These are phyloP conservation scores for Acanthamoeba sp. DNA, from an alignment of 208 protist genomes.

Conservation along the genomic window DNA sequence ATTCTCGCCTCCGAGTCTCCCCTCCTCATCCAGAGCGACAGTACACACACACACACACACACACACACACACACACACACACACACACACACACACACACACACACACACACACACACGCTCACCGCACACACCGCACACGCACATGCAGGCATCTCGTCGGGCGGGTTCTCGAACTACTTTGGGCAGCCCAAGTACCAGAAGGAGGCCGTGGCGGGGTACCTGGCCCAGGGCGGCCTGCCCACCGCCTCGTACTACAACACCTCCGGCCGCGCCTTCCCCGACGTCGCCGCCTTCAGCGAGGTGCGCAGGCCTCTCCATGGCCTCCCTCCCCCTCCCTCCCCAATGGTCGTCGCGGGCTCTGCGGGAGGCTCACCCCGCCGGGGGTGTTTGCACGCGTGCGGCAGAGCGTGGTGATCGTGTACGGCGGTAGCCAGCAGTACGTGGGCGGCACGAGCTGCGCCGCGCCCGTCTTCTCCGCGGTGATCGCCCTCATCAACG, in stretches of 20 bases:
- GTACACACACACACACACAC: neutral
- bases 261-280: conserved; percentile 73
- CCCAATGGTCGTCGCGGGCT: neutral
- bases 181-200: conserved; percentile 17
- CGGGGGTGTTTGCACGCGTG: no score
- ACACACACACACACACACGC: no score
- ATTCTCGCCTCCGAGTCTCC: neutral
- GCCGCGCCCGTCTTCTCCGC: conserved; percentile 82
- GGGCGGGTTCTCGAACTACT: conserved; percentile 70
- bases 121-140: neutral
- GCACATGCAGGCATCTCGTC: neutral
- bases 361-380: no score
- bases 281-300: conserved; percentile 77
- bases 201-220: neutral
- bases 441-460: conserved; percentile 79
- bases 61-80: no score
- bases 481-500: conserved; percentile 85
- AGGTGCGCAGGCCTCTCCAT: neutral
- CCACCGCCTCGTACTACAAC: conserved; percentile 61
- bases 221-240: neutral
- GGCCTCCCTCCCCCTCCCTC: neutral
- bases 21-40: conserved; percentile 46
- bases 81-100: no score
- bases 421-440: conserved; percentile 18
- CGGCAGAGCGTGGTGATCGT: conserved; percentile 18